phyloP scores from a whole-genome alignment of 495 filamentous ascomycete species.

The Schizothecium vesticola region DNA sequence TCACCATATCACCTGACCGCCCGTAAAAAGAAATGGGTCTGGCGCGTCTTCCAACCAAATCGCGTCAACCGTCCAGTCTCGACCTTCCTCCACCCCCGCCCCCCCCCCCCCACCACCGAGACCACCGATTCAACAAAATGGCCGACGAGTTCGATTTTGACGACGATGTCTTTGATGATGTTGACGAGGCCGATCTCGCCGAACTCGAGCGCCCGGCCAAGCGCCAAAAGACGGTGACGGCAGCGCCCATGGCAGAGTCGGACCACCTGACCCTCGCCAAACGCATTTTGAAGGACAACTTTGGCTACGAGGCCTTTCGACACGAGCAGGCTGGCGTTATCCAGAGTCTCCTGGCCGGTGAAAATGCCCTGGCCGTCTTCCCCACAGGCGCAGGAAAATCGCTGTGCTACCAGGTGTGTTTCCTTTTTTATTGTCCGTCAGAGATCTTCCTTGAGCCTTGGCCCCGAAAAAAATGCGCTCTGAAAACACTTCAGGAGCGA shows the following conservation, averaged over 20 bases:
- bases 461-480: not conserved
- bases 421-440: no score
- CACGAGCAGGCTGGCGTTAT: constrained; percentile 53
- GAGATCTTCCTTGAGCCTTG: not conserved
- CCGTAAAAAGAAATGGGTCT: not conserved
- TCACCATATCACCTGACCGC: not conserved
- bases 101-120: not conserved
- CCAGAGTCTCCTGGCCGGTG: constrained; percentile 40
- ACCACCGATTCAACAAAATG: not conserved
- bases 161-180: constrained; percentile 18
- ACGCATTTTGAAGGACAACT: constrained; percentile 35
- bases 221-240: not conserved
- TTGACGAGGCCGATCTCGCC: constrained; percentile 18
- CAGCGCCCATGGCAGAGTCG: not conserved
- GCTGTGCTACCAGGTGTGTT: constrained; percentile 43
- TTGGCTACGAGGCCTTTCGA: constrained; percentile 45
- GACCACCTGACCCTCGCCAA: constrained; percentile 10
- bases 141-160: constrained; percentile 17
- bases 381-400: constrained; percentile 58
- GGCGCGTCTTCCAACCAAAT: not conserved
- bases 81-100: not conserved
- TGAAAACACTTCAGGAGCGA: no score
- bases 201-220: constrained; percentile 17
- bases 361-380: constrained; percentile 50
- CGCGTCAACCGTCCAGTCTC: not conserved